Percentiles rank a stretch among this genome's conserved stretches.
Conservation (phyloP, 2,329 filamentous ascomycete species). For the Gyromitra esculenta region DNA sequence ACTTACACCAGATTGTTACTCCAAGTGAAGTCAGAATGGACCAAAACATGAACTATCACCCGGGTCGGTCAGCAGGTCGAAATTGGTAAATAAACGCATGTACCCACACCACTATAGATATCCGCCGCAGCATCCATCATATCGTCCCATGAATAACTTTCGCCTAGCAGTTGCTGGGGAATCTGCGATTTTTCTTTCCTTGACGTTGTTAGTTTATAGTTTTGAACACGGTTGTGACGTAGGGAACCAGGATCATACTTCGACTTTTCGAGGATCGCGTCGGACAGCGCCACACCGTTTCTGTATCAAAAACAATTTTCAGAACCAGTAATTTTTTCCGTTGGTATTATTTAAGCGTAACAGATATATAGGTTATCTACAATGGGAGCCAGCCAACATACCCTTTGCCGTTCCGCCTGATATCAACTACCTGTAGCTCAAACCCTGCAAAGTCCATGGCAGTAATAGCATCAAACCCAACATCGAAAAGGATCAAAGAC, state of each 20-base stretch:
- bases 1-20: constrained; percentile 90
- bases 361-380: constrained; percentile 72
- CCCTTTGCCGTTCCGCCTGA: constrained; percentile 93
- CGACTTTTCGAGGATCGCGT: constrained; percentile 58
- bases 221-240: not conserved
- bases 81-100: constrained; percentile 5
- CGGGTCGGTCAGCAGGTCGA: constrained; percentile 25
- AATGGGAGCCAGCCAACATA: constrained; percentile 96
- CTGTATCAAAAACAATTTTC: constrained; percentile 60
- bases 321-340: constrained; percentile 34
- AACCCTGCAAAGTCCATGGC: constrained; percentile 89
- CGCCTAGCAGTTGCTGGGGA: constrained; percentile 71
- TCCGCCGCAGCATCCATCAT: constrained; percentile 84
- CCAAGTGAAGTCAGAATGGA: constrained; percentile 89
- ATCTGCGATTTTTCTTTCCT: constrained; percentile 78
- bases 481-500: constrained; percentile 92
- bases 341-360: constrained; percentile 37
- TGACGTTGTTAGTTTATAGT: constrained; percentile 50
- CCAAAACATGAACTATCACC: constrained; percentile 87
- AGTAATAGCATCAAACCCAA: constrained; percentile 95
- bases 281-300: constrained; percentile 63
- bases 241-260: constrained; percentile 48
- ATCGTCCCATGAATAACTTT: constrained; percentile 76
- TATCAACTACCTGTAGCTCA: constrained; percentile 86
- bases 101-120: constrained; percentile 85